Percentiles rank a stretch among this genome's conserved stretches.
Evolutionary conservation across 2,329 filamentous ascomycete genomes (phyloP).

Genomic region (Xylaria sp.): DNA sequence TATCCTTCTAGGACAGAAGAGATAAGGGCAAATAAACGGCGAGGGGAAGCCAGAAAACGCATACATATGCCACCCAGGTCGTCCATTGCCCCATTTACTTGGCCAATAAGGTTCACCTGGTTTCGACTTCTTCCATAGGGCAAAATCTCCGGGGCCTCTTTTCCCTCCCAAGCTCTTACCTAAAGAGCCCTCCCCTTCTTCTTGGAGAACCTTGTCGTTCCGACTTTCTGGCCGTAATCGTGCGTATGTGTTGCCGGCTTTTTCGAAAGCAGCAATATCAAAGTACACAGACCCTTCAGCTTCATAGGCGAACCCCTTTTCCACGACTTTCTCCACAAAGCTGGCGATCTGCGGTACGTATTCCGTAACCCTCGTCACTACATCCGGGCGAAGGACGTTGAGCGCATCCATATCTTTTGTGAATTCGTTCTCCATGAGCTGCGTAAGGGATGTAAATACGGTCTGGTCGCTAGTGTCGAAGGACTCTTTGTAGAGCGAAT

Average conservation of each 20-base stretch:
- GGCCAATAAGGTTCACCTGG: slow-evolving; percentile 91
- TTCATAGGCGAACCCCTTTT: slow-evolving; percentile 88
- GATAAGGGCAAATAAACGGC: not conserved
- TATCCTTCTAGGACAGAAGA: not conserved
- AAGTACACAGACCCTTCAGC: slow-evolving; percentile 92
- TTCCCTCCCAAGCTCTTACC: slow-evolving; percentile 73
- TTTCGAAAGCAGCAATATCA: slow-evolving; percentile 87
- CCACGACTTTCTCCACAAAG: slow-evolving; percentile 84
- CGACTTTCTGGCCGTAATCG: slow-evolving; percentile 85
- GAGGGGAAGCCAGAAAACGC: slow-evolving; percentile 10
- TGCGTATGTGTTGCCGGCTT: slow-evolving; percentile 85
- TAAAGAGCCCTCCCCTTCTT: slow-evolving; percentile 89
- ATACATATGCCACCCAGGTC: slow-evolving; percentile 91
- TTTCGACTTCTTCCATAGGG: slow-evolving; percentile 93
- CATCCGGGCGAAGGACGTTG: slow-evolving; percentile 85
- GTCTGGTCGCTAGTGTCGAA: slow-evolving; percentile 71
- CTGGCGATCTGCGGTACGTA: slow-evolving; percentile 87
- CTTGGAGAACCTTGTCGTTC: slow-evolving; percentile 83
- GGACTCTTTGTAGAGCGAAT: slow-evolving; percentile 72
- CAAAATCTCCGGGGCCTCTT: slow-evolving; percentile 84
- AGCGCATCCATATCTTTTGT: slow-evolving; percentile 87
- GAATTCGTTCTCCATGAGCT: slow-evolving; percentile 88
- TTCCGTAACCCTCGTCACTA: slow-evolving; percentile 89
- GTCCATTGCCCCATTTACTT: slow-evolving; percentile 85
- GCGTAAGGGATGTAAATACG: slow-evolving; percentile 88